These are phyloP conservation scores for Leccinum sublutescens DNA, from an alignment of 768 basidiomycete genomes.

Conservation along the genomic window DNA sequence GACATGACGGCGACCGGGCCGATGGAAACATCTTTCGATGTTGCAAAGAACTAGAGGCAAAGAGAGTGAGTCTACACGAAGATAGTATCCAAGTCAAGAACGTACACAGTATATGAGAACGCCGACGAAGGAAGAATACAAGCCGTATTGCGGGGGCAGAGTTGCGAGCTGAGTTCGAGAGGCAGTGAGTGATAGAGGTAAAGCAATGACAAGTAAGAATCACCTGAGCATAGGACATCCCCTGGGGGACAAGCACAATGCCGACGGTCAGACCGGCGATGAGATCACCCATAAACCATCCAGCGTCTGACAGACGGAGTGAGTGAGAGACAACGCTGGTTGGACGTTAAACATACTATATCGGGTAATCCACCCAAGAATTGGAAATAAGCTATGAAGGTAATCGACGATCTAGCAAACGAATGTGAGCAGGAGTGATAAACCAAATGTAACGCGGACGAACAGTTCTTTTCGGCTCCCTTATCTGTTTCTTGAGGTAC, in stretches of 20 bases:
- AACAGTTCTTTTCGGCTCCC: constrained; percentile 52
- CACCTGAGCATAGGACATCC: constrained; percentile 86
- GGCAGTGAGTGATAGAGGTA: neutral
- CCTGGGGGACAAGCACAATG: constrained; percentile 92
- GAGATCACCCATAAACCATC: constrained; percentile 83
- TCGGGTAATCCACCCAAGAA: constrained; percentile 78
- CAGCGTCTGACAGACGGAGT: constrained; percentile 46
- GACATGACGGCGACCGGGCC: constrained; percentile 99
- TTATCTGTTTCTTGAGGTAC: constrained; percentile 44
- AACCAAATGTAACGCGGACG: neutral
- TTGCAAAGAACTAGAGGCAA: constrained; percentile 77
- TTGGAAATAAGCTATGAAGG: constrained; percentile 75
- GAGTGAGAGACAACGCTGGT: neutral
- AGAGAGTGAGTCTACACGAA: neutral
- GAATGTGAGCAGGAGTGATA: neutral
- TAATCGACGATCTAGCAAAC: constrained; percentile 57
- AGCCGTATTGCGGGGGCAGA: constrained; percentile 82
- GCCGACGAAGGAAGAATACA: constrained; percentile 93
- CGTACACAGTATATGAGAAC: constrained; percentile 80
- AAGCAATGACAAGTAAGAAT: neutral
- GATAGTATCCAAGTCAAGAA: neutral
- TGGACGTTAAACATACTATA: constrained; percentile 59
- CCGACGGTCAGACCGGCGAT: constrained; percentile 94
- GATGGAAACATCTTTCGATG: constrained; percentile 83
- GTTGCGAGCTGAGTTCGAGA: constrained; percentile 63